Percentiles rank a stretch among this genome's conserved stretches.
Evolutionary conservation across 2,329 filamentous ascomycete genomes (phyloP).

Genomic region (Escovopsis sp.): DNA sequence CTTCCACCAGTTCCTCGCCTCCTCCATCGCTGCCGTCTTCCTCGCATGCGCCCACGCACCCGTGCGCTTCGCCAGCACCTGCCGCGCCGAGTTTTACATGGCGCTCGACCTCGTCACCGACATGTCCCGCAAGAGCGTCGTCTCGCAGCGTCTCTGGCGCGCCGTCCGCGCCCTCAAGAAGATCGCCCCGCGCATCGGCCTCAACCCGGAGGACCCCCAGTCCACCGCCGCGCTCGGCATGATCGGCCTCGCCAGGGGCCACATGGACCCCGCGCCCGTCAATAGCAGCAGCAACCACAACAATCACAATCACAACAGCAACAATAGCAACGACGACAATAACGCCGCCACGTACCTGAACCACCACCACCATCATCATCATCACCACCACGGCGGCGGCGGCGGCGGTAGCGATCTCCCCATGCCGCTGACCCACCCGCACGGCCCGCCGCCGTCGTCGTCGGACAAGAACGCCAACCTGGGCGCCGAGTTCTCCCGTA

Average conservation of each 20-base stretch:
- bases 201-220: constrained; percentile 34
- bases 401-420: constrained; percentile 5
- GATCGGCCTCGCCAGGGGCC: constrained; percentile 35
- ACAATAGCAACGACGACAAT: too few species aligned
- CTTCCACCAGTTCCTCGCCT: constrained; percentile 66
- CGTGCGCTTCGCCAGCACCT: constrained; percentile 51
- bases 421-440: constrained; percentile 13
- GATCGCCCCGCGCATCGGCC: constrained; percentile 54
- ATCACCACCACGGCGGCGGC: neutral
- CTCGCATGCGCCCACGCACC: constrained; percentile 64
- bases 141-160: constrained; percentile 59
- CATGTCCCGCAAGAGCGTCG: constrained; percentile 55
- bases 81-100: constrained; percentile 66
- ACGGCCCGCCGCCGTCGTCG: constrained; percentile 4
- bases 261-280: constrained; percentile 13
- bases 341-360: too few species aligned
- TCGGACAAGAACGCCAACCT: constrained; percentile 31
- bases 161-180: constrained; percentile 58
- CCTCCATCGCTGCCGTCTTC: constrained; percentile 61
- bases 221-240: constrained; percentile 38
- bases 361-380: too few species aligned
- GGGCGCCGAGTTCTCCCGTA: constrained; percentile 38
- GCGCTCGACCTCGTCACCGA: constrained; percentile 61
- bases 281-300: neutral
- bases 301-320: too few species aligned